These are phyloP conservation scores for Pythium guiyangense DNA, from an alignment of 352 stramenopile genomes.

Conservation along the genomic window DNA sequence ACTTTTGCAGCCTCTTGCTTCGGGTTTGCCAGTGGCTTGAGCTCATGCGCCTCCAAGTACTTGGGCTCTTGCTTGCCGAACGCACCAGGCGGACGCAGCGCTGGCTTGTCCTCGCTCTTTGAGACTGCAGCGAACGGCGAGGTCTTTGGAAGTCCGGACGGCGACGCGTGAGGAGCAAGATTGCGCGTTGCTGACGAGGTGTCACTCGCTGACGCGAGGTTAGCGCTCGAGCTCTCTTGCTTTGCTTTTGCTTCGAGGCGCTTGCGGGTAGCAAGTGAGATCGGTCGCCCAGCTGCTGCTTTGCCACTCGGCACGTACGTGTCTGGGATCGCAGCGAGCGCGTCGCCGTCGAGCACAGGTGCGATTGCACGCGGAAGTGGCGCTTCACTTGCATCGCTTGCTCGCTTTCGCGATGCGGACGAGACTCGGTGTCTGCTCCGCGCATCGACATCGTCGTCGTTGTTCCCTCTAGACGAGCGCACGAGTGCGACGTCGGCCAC, in stretches of 20 bases:
- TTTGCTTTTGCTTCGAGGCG: slow-evolving; percentile 61
- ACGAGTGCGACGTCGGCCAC: neutral
- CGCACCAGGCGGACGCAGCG: slow-evolving; percentile 1
- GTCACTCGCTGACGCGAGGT: neutral
- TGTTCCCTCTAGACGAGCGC: slow-evolving; percentile 2
- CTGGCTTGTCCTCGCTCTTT: neutral
- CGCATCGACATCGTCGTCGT: neutral
- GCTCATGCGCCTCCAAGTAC: slow-evolving; percentile 60
- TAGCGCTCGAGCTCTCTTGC: slow-evolving; percentile 18
- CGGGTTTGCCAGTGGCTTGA: slow-evolving; percentile 43
- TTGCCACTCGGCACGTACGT: slow-evolving; percentile 5
- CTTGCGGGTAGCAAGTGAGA: slow-evolving; percentile 50
- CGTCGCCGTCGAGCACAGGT: neutral
- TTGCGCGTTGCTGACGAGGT: neutral
- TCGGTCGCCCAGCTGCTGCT: slow-evolving; percentile 7
- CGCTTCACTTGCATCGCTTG: neutral
- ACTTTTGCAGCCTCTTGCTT: slow-evolving; percentile 49
- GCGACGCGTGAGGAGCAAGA: neutral
- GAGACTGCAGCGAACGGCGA: neutral
- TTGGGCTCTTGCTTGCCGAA: slow-evolving; percentile 53
- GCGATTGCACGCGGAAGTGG: neutral
- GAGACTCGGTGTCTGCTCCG: neutral
- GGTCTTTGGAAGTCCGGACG: slow-evolving; percentile 1
- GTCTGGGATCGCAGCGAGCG: slow-evolving; percentile 4
- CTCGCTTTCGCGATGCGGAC: neutral